Percentiles rank a stretch among this genome's conserved stretches.
Conservation (phyloP, 2,329 filamentous ascomycete genomes). For the Curvularia lunata region DNA sequence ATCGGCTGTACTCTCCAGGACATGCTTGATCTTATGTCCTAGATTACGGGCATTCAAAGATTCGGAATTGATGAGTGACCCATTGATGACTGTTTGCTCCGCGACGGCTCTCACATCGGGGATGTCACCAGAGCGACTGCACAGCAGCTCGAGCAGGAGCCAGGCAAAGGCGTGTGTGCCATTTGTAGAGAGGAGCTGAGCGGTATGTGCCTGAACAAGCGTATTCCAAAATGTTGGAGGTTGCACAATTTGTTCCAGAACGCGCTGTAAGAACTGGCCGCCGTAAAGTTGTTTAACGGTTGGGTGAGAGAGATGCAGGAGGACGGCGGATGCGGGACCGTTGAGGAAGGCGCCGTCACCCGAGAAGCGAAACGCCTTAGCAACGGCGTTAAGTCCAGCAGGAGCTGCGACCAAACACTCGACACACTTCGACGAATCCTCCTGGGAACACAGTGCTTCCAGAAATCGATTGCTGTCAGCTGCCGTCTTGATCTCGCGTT, state of each 20-base stretch:
- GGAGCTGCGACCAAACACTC: conserved; percentile 40
- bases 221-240: conserved; percentile 64
- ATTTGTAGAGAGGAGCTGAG: conserved; percentile 29
- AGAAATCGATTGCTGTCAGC: conserved; percentile 56
- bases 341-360: conserved; percentile 56
- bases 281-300: conserved; percentile 57
- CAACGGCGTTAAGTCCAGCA: conserved; percentile 44
- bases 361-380: conserved; percentile 54
- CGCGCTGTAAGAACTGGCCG: conserved; percentile 57
- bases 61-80: conserved; percentile 37
- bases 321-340: conserved; percentile 35
- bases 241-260: conserved; percentile 57
- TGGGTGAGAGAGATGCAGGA: conserved; percentile 52
- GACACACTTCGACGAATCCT: conserved; percentile 51
- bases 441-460: conserved; percentile 56
- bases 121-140: conserved; percentile 36
- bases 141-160: conserved; percentile 57
- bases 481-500: conserved; percentile 47
- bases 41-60: conserved; percentile 61
- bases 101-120: conserved; percentile 38
- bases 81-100: conserved; percentile 26
- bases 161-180: conserved; percentile 46
- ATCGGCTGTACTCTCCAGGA: conserved; percentile 57
- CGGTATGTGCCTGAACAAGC: conserved; percentile 46
- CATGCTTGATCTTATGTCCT: conserved; percentile 60